Percentiles rank a stretch among this genome's conserved stretches.
Evolutionary conservation across 1,284 basidiomycete genomes (phyloP).

Genomic region (Marasmius fiardii): DNA sequence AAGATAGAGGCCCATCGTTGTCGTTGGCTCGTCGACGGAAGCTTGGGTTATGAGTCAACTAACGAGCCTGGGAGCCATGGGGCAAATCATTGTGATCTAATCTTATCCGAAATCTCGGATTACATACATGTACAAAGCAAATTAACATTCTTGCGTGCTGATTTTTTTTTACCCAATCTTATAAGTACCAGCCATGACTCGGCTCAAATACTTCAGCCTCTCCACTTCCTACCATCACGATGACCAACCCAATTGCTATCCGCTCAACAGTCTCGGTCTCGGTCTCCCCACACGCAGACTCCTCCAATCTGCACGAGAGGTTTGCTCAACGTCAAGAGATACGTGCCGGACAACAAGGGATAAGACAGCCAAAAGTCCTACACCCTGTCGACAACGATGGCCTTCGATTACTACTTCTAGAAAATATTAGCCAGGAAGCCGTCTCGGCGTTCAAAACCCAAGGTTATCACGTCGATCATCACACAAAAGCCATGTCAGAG

Average conservation of each 20-base stretch:
- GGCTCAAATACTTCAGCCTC: not conserved
- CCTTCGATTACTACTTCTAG: constrained; percentile 80
- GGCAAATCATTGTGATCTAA: not conserved
- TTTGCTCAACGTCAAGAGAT: constrained; percentile 27
- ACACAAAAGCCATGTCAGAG: constrained; percentile 84
- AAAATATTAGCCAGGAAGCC: constrained; percentile 95
- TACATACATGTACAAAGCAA: too few relatives aligned
- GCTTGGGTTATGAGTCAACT: too few relatives aligned
- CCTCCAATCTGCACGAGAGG: constrained; percentile 44
- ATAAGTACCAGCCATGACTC: constrained; percentile 13
- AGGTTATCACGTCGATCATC: constrained; percentile 94
- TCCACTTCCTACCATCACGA: constrained; percentile 5
- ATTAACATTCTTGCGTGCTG: not conserved
- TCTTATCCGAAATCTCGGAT: not conserved
- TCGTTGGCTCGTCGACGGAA: constrained; percentile 2
- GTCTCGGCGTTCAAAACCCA: constrained; percentile 79
- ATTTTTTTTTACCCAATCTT: too few relatives aligned
- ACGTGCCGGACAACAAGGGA: constrained; percentile 14
- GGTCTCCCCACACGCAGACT: constrained; percentile 33
- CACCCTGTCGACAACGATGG: constrained; percentile 78
- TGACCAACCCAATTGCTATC: constrained; percentile 38
- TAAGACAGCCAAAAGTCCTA: constrained; percentile 64
- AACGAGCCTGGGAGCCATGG: too few relatives aligned
- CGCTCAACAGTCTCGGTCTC: constrained; percentile 43
- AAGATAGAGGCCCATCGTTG: constrained; percentile 72